These are phyloP conservation scores for Zoysia pacifica DNA, from an alignment of 176 grass and related monocot species.

Conservation along the genomic window DNA sequence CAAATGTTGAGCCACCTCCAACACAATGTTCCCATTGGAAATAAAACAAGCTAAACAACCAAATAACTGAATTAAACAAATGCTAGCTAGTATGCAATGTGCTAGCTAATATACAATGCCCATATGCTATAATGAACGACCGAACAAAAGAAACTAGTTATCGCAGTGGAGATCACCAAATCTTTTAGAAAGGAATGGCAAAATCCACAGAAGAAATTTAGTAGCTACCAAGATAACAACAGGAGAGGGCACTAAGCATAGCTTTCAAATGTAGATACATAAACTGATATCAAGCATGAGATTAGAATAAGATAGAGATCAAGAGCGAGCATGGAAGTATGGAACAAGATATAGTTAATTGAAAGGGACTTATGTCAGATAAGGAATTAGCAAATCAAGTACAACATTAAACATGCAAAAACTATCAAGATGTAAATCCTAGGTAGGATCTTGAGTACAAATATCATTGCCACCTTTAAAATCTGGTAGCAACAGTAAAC, in stretches of 20 bases:
- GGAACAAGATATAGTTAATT: neutral
- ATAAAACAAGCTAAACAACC: neutral
- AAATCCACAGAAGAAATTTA: conserved; percentile 19
- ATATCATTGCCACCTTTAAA: neutral
- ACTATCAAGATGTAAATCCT: neutral
- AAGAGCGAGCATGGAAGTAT: neutral
- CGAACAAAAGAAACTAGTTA: neutral
- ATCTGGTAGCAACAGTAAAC: conserved; percentile 11
- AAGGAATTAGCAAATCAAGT: conserved; percentile 1
- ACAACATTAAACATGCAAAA: conserved; percentile 8
- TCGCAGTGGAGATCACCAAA: neutral
- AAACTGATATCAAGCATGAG: conserved; percentile 10
- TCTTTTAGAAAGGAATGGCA: neutral
- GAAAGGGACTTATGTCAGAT: neutral
- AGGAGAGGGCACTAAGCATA: conserved; percentile 3
- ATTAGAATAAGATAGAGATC: conserved; percentile 11
- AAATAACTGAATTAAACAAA: neutral
- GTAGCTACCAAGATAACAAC: neutral
- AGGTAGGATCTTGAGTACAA: neutral
- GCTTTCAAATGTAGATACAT: conserved; percentile 7
- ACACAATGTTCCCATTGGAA: conserved; percentile 4
- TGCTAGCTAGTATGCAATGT: conserved; percentile 12
- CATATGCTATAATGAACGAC: neutral
- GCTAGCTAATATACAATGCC: neutral
- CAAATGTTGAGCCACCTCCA: conserved; percentile 8